Evolutionary conservation across 495 filamentous ascomycete species (phyloP).

Genomic region (Penicillium goetzii): DNA sequence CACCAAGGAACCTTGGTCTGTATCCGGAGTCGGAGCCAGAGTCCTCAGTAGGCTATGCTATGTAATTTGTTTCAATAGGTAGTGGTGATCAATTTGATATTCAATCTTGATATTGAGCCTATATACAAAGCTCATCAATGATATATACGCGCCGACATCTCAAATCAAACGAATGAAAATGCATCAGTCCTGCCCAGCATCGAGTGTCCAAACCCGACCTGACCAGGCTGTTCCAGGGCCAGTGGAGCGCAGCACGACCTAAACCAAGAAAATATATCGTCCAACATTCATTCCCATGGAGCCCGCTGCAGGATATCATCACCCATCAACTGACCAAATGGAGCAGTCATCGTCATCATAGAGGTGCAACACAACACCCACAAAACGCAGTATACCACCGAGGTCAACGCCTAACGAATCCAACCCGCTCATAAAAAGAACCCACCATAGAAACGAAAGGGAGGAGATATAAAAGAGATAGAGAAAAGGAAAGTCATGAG

Average conservation of each 20-base stretch:
- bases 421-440: neutral
- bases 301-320: neutral
- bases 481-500: slow-evolving; percentile 42
- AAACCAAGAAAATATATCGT: no score
- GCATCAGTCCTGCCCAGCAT: neutral
- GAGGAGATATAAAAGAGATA: slow-evolving; percentile 14
- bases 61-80: no score
- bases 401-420: neutral
- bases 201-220: neutral
- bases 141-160: neutral
- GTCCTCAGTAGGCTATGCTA: no score
- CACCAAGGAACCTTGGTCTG: no score
- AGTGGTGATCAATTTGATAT: neutral
- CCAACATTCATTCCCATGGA: no score
- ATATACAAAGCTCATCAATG: neutral
- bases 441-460: slow-evolving; percentile 12
- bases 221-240: neutral
- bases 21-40: no score
- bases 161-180: neutral
- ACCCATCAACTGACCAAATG: neutral
- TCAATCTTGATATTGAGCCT: neutral
- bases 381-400: neutral
- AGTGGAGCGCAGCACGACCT: neutral
- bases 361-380: neutral
- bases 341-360: neutral